phyloP scores from a whole-genome alignment of 2,329 filamentous ascomycete genomes.

The Ascochyta rabiei region DNA sequence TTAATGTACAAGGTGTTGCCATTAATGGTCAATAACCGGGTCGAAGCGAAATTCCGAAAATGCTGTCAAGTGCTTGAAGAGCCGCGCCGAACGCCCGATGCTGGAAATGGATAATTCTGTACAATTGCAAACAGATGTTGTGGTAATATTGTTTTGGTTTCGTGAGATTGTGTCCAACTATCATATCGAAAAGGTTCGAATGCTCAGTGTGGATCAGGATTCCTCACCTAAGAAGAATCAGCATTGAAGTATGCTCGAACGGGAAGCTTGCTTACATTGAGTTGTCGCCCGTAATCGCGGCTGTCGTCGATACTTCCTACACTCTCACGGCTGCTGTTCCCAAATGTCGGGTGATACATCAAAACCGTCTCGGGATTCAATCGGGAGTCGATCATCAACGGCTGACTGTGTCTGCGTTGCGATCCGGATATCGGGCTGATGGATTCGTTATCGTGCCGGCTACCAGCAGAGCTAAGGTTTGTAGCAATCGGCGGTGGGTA shows the following conservation, averaged over 20 bases:
- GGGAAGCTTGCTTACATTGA: constrained; percentile 46
- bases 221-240: constrained; percentile 36
- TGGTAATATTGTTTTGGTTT: background rate
- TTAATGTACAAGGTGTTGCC: constrained; percentile 3
- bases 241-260: background rate
- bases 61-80: background rate
- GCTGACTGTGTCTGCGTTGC: constrained; percentile 50
- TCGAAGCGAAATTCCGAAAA: constrained; percentile 3
- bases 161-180: constrained; percentile 6
- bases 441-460: constrained; percentile 39
- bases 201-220: constrained; percentile 38
- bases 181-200: background rate
- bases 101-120: constrained; percentile 7
- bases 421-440: constrained; percentile 44
- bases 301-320: constrained; percentile 55
- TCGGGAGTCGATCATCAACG: constrained; percentile 55
- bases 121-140: constrained; percentile 1
- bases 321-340: constrained; percentile 53
- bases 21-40: constrained; percentile 5
- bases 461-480: constrained; percentile 35
- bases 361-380: constrained; percentile 57
- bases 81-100: constrained; percentile 8
- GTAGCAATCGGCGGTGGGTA: constrained; percentile 37
- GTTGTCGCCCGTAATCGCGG: constrained; percentile 54
- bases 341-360: constrained; percentile 43